Conservation (phyloP, 176 grass and related monocot genomes). For the Rhynchospora pubera region DNA sequence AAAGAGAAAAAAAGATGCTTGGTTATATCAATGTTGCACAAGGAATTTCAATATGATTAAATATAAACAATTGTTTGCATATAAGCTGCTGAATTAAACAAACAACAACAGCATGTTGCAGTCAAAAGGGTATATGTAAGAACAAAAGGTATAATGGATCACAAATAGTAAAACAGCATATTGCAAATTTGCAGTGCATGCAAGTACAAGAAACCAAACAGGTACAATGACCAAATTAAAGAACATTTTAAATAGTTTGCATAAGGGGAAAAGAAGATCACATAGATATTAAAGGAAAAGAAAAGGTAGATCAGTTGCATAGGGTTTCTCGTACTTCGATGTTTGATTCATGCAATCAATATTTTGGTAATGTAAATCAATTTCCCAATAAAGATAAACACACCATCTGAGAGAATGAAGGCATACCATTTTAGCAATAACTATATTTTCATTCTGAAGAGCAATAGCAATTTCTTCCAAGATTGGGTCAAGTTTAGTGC, state of each 20-base stretch:
- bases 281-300: background rate
- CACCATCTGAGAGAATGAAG: background rate
- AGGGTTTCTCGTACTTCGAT: background rate
- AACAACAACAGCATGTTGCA: background rate
- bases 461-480: constrained; percentile 62
- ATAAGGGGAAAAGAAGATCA: background rate
- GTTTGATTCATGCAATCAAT: background rate
- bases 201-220: no score
- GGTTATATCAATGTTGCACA: background rate
- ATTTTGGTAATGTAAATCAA: background rate
- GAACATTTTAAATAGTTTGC: background rate
- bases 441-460: constrained; percentile 43
- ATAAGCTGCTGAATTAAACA: background rate
- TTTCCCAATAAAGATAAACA: background rate
- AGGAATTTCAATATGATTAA: constrained; percentile 1
- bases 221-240: background rate
- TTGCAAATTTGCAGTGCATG: background rate
- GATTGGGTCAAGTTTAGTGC: constrained; percentile 62
- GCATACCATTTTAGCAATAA: constrained; percentile 90
- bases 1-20: background rate
- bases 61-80: background rate
- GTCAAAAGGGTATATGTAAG: background rate
- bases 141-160: background rate
- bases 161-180: background rate
- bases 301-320: background rate